Conservation (phyloP, 306 rosid genomes). For the Rosa lucieae region DNA sequence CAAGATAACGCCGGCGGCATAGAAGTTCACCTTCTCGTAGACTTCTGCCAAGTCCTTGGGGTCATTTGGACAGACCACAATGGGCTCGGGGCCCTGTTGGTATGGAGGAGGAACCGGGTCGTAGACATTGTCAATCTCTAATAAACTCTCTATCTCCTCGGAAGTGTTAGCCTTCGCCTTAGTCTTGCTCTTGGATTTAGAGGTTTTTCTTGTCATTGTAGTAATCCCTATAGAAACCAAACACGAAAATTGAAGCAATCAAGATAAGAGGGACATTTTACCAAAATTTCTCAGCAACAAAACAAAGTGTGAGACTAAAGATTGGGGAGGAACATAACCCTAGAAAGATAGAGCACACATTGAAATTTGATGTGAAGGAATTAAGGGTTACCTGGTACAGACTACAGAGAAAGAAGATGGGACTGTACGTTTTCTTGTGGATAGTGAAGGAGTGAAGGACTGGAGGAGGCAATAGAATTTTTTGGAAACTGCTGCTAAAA, state of each 20-base stretch:
- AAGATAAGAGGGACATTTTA: neutral
- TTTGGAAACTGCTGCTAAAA: neutral
- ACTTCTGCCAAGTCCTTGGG: neutral
- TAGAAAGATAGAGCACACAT: too few species aligned
- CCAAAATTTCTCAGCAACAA: neutral
- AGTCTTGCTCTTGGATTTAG: neutral
- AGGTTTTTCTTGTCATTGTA: neutral
- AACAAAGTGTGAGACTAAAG: neutral
- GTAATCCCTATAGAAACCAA: neutral
- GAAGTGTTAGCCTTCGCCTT: neutral
- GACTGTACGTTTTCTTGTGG: neutral
- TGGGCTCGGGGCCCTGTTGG: neutral
- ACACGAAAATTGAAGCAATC: neutral
- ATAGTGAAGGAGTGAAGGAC: neutral
- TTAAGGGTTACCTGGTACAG: neutral
- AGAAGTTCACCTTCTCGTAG: neutral
- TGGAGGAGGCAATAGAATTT: neutral
- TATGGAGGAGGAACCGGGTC: neutral
- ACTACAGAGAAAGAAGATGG: neutral
- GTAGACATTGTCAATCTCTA: neutral
- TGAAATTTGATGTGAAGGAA: neutral
- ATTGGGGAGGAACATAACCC: neutral
- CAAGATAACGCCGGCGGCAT: neutral
- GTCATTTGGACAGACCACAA: neutral
- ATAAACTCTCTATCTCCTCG: neutral